Evolutionary conservation across 805 yeast genomes (phyloP).

Genomic region (Ogataea parapolymorpha): DNA sequence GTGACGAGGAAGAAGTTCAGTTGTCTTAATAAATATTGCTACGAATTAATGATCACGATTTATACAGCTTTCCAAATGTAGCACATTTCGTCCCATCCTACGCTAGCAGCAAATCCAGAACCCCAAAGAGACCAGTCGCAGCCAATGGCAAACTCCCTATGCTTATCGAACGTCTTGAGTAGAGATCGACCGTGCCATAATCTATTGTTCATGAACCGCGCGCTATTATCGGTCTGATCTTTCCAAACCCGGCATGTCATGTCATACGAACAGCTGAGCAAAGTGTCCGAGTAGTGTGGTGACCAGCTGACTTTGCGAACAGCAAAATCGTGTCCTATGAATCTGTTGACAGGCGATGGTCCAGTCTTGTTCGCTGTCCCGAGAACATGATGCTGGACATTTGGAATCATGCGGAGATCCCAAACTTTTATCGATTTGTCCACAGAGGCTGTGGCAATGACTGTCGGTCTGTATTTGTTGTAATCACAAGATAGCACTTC

Average conservation of each 20-base stretch:
- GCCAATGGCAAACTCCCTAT: conserved; percentile 87
- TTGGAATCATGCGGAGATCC: conserved; percentile 74
- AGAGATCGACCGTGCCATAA: conserved; percentile 49
- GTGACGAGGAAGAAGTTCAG: conserved; percentile 20
- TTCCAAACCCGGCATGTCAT: conserved; percentile 90
- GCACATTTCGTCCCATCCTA: conserved; percentile 96
- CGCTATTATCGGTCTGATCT: conserved; percentile 61
- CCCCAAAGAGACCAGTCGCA: conserved; percentile 98
- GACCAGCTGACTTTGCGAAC: conserved; percentile 83
- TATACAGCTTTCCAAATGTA: conserved; percentile 76
- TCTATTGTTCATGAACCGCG: conserved; percentile 49
- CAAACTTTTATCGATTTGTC: conserved; percentile 81
- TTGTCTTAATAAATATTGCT: conserved; percentile 13
- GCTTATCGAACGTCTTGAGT: conserved; percentile 57
- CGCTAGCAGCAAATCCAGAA: conserved; percentile 89
- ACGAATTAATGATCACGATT: not conserved
- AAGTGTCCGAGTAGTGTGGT: conserved; percentile 72
- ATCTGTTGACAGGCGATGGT: conserved; percentile 70
- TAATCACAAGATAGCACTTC: conserved; percentile 83
- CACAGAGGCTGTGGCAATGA: conserved; percentile 88
- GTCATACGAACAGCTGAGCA: conserved; percentile 81
- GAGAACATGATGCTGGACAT: conserved; percentile 32
- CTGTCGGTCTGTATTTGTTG: conserved; percentile 80
- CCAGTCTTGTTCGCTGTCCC: conserved; percentile 45
- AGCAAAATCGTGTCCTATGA: conserved; percentile 87